Conservation (phyloP, 768 basidiomycete genomes). For the Pleurotus platypus region DNA sequence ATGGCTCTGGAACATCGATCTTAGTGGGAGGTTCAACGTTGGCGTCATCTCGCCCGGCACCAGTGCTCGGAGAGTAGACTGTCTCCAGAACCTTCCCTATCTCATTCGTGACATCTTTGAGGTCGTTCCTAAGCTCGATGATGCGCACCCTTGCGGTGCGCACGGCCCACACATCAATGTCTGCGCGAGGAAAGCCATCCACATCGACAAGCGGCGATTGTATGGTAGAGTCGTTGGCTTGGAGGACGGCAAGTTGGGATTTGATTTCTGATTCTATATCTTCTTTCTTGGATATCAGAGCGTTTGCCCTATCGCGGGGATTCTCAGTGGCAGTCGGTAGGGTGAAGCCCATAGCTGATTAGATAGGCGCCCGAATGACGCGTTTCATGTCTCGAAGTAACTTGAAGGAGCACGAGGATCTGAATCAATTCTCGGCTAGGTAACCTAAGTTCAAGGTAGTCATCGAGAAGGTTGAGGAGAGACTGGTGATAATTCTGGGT, state of each 20-base stretch:
- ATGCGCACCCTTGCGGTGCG: slow-evolving; percentile 71
- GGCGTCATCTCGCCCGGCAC: not conserved
- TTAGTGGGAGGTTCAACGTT: slow-evolving; percentile 4
- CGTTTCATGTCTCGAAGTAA: not conserved
- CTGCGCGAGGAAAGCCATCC: slow-evolving; percentile 86
- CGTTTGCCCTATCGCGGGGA: slow-evolving; percentile 55
- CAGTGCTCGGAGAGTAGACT: slow-evolving; percentile 43
- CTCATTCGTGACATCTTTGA: slow-evolving; percentile 56
- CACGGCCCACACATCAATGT: slow-evolving; percentile 82
- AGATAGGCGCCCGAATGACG: not conserved
- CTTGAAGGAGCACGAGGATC: not conserved
- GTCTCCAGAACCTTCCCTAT: slow-evolving; percentile 67
- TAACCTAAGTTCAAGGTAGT: not conserved
- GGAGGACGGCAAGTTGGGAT: slow-evolving; percentile 57
- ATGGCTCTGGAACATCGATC: slow-evolving; percentile 34
- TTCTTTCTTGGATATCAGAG: slow-evolving; percentile 67
- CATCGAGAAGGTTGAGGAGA: not conserved
- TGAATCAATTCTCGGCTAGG: not conserved
- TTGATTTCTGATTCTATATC: slow-evolving; percentile 71
- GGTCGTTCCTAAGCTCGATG: slow-evolving; percentile 81
- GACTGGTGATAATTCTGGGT: no score
- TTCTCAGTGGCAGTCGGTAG: slow-evolving; percentile 36
- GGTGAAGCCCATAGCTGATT: slow-evolving; percentile 34
- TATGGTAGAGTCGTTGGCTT: slow-evolving; percentile 61
- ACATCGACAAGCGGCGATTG: slow-evolving; percentile 74